Evolutionary conservation across 2,329 filamentous ascomycete species (phyloP).

Genomic region (Cladosporium velox): DNA sequence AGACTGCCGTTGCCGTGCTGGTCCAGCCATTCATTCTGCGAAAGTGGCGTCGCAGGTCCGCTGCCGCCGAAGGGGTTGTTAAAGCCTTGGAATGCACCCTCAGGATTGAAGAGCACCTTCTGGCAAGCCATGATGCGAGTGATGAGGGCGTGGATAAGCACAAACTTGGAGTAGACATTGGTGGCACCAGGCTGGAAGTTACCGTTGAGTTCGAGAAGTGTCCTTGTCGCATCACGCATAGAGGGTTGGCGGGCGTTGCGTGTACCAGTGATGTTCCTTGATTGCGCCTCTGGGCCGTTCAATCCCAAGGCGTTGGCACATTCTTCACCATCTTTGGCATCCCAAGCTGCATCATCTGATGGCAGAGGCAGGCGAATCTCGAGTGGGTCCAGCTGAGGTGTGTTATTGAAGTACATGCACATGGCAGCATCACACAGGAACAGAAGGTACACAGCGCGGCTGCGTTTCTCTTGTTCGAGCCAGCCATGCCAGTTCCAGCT

Average conservation of each 20-base stretch:
- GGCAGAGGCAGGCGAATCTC: slow-evolving; percentile 70
- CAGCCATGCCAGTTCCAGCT: slow-evolving; percentile 67
- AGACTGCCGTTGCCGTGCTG: slow-evolving; percentile 44
- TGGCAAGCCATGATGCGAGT: slow-evolving; percentile 61
- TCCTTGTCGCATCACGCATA: slow-evolving; percentile 62
- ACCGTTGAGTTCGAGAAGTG: slow-evolving; percentile 60
- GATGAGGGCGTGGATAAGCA: slow-evolving; percentile 69
- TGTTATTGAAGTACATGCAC: slow-evolving; percentile 71
- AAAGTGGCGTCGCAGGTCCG: slow-evolving; percentile 58
- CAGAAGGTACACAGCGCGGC: slow-evolving; percentile 65
- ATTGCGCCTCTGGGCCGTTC: slow-evolving; percentile 58
- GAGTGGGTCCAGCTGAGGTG: slow-evolving; percentile 62
- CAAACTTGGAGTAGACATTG: slow-evolving; percentile 73
- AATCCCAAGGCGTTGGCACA: slow-evolving; percentile 69
- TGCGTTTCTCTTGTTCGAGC: slow-evolving; percentile 71
- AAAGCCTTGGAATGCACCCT: slow-evolving; percentile 31
- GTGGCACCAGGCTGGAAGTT: slow-evolving; percentile 66
- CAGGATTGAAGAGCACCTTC: slow-evolving; percentile 37
- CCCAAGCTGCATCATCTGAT: slow-evolving; percentile 73
- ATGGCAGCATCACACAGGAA: slow-evolving; percentile 66
- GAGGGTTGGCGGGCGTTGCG: slow-evolving; percentile 65
- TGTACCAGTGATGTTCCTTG: slow-evolving; percentile 63
- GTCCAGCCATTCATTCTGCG: slow-evolving; percentile 61
- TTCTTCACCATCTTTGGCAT: slow-evolving; percentile 59
- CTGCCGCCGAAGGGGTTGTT: slow-evolving; percentile 39